Evolutionary conservation across 805 yeast species (phyloP).

Genomic region (Wickerhamiella slavikovae): DNA sequence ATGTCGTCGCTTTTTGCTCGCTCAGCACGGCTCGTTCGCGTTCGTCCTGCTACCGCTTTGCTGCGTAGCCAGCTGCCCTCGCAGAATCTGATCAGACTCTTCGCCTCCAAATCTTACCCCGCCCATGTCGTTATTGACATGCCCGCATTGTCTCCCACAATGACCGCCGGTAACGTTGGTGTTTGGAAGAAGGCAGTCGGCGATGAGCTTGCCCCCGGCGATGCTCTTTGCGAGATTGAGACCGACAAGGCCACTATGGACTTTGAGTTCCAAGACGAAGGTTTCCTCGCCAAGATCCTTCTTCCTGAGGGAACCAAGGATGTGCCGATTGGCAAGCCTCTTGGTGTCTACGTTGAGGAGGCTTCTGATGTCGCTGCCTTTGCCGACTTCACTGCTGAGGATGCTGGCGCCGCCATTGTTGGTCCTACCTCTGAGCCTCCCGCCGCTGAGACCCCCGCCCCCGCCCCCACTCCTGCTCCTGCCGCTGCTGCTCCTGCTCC

Average conservation of each 20-base stretch:
- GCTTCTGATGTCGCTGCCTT: slow-evolving; percentile 71
- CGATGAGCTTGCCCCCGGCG: slow-evolving; percentile 78
- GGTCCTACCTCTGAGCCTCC: background rate
- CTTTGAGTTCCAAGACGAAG: slow-evolving; percentile 96
- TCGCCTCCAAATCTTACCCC: slow-evolving; percentile 36
- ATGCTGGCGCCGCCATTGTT: slow-evolving; percentile 29
- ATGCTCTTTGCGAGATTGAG: slow-evolving; percentile 87
- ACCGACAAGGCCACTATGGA: slow-evolving; percentile 98
- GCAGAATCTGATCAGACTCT: slow-evolving; percentile 15
- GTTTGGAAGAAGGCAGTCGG: slow-evolving; percentile 82
- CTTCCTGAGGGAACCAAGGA: slow-evolving; percentile 63
- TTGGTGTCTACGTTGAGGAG: slow-evolving; percentile 90
- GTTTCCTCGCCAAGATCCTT: slow-evolving; percentile 59
- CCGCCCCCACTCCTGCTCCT: background rate
- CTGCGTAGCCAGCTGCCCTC: background rate
- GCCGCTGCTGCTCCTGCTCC: slow-evolving; percentile 1
- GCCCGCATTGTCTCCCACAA: slow-evolving; percentile 99
- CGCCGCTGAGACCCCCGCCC: background rate
- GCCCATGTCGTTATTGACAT: slow-evolving; percentile 74
- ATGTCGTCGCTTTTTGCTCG: slow-evolving; percentile 2
- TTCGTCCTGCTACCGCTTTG: background rate
- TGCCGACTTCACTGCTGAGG: slow-evolving; percentile 63
- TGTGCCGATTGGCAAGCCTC: slow-evolving; percentile 83
- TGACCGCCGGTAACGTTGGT: slow-evolving; percentile 89
- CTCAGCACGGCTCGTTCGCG: slow-evolving; percentile 4